Conservation (phyloP, 148 eudicot genomes). For the Talinum fruticosum region DNA sequence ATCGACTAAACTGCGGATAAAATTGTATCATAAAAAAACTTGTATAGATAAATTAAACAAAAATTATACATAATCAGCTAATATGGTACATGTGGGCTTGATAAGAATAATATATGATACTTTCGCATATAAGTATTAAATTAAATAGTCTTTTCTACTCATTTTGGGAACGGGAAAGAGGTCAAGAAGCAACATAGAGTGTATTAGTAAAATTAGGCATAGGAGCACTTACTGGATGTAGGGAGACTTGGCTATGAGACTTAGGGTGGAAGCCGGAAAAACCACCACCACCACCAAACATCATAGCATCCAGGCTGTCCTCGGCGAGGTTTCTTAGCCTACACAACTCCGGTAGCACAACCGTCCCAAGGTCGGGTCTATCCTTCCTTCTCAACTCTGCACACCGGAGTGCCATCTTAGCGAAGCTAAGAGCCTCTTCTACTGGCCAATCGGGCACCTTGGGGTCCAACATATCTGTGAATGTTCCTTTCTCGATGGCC, state of each 20-base stretch:
- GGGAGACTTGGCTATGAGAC: slow-evolving; percentile 34
- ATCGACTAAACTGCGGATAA: too few relatives aligned
- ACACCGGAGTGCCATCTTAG: slow-evolving; percentile 62
- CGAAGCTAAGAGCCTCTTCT: slow-evolving; percentile 61
- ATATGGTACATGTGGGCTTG: neutral
- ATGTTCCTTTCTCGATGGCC: slow-evolving; percentile 62
- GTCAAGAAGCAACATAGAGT: neutral
- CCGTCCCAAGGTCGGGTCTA: slow-evolving; percentile 74
- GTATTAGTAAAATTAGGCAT: neutral
- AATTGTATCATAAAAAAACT: too few relatives aligned
- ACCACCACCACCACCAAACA: slow-evolving; percentile 23
- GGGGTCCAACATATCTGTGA: slow-evolving; percentile 56
- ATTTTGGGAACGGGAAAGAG: neutral
- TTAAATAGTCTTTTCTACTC: neutral
- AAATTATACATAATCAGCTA: too few relatives aligned
- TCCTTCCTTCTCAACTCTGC: slow-evolving; percentile 78
- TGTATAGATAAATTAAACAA: too few relatives aligned
- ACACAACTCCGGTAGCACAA: slow-evolving; percentile 59
- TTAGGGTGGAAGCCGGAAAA: slow-evolving; percentile 23
- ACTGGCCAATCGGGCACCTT: slow-evolving; percentile 69
- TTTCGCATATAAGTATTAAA: neutral
- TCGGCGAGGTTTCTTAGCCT: slow-evolving; percentile 56
- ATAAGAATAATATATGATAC: neutral
- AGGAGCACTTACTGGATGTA: slow-evolving; percentile 34
- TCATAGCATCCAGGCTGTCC: slow-evolving; percentile 35